Conservation (phyloP, 1,284 basidiomycete species). For the Trichosporon sp. region DNA sequence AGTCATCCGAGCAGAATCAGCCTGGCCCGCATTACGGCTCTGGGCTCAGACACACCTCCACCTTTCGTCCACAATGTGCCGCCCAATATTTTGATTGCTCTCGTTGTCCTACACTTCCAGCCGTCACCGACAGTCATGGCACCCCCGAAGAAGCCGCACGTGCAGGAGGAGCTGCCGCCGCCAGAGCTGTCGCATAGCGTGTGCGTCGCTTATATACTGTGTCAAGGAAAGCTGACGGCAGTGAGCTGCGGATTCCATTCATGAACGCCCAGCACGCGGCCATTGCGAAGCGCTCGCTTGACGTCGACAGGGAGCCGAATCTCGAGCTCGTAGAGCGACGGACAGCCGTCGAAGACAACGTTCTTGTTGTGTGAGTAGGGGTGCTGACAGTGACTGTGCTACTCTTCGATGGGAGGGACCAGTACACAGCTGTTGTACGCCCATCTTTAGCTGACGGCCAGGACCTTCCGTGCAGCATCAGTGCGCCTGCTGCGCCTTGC, state of each 20-base stretch:
- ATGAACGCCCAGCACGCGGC: constrained; percentile 63
- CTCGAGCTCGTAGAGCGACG: constrained; percentile 66
- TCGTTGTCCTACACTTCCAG: not conserved
- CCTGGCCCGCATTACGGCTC: not conserved
- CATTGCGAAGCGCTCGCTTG: constrained; percentile 71
- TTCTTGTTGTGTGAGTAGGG: constrained; percentile 60
- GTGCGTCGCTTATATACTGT: too few species aligned
- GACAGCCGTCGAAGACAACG: constrained; percentile 60
- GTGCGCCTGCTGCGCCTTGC: constrained; percentile 74
- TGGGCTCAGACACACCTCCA: too few species aligned
- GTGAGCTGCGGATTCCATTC: constrained; percentile 71
- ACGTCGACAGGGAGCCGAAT: constrained; percentile 78
- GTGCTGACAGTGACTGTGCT: too few species aligned
- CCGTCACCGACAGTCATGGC: not conserved
- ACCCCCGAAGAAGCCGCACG: not conserved
- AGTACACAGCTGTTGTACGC: too few species aligned
- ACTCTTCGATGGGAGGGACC: too few species aligned
- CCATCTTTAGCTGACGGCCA: constrained; percentile 14
- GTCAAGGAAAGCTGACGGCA: constrained; percentile 48
- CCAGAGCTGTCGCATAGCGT: constrained; percentile 5
- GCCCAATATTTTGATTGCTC: constrained; percentile 1
- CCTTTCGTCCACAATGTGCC: not conserved
- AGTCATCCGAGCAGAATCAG: not conserved
- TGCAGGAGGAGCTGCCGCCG: not conserved
- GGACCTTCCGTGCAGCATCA: constrained; percentile 57